Evolutionary conservation across 306 rosid species (phyloP), one percentile per base, ranked within the genome.

Genomic region (Vigna reflexopilosa): DNA sequence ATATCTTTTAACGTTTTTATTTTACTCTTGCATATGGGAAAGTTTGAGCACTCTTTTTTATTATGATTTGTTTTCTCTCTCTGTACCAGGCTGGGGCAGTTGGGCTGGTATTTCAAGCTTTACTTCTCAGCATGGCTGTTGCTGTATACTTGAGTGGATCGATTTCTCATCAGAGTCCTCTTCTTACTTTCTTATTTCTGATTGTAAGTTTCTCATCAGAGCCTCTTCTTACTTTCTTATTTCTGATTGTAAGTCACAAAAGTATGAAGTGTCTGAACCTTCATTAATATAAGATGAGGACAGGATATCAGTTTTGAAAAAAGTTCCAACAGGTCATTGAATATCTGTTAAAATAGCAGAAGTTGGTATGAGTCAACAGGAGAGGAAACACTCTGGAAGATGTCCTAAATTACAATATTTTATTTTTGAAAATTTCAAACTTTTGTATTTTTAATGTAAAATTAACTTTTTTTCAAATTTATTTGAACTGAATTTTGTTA

Each of bases 51-150:
- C 54, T 72, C 59, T 49, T 71, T 48, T 72, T 77, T 30, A 36
- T 44, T 61, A 2, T 36, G 20, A 13, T 75, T 70, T 10, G 19
- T 28, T 2, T 9, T 14, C n/a, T 73, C 12, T 77, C 78, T 73
- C 61, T 76, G 78, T 63, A 58, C 78, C 90, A 95, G 99, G 98
- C 98, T 32, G 98, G 96, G 67, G 99, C 98, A 74, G 86, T 87
- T 82, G 99, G 99, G 56, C 85, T 93, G 86, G 88, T 95, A 65
- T 89, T 87, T 86, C 98, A 95, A 76, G 99, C 97, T 83, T 90
- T 90, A 67, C 91, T 95, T 87, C 94, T 93, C 77, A 87, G 94
- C 80, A 52, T 89, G 79, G 97, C 98, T 67, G 97, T 96, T 50
- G 94, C 91, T 72, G 94, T 90, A 73, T 96, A 91, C 85, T 88